A percentile compares a stretch with the other conserved stretches of the same genome.
Evolutionary conservation across 2,329 filamentous ascomycete genomes (phyloP).

Genomic region (Chaetomiaceae sp.): DNA sequence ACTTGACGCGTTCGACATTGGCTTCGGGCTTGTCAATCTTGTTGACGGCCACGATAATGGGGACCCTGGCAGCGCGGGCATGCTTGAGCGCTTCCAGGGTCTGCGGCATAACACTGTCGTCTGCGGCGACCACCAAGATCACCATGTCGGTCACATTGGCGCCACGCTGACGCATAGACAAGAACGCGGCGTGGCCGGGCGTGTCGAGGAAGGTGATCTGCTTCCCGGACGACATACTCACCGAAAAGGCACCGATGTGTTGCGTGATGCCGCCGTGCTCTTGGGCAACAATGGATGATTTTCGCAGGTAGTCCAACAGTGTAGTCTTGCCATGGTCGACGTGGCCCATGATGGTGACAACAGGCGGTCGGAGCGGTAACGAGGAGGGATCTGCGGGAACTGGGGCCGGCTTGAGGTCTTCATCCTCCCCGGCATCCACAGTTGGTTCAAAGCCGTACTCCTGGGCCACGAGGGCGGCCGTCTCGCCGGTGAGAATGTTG

Average conservation of each 20-base stretch:
- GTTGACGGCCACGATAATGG: conserved; percentile 96
- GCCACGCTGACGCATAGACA: conserved; percentile 92
- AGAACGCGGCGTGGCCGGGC: conserved; percentile 90
- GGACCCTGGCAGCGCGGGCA: conserved; percentile 78
- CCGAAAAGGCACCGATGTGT: conserved; percentile 96
- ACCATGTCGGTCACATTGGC: conserved; percentile 97
- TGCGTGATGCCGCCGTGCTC: conserved; percentile 98
- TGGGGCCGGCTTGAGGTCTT: conserved; percentile 70
- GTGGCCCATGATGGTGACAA: conserved; percentile 99
- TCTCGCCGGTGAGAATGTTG: conserved; percentile 85
- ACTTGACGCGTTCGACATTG: conserved; percentile 77
- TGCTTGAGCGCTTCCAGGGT: conserved; percentile 96
- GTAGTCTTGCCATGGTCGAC: conserved; percentile 99
- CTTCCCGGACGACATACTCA: conserved; percentile 79
- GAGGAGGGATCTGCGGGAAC: conserved; percentile 61
- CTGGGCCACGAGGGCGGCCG: conserved; percentile 80
- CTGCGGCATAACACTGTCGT: conserved; percentile 96
- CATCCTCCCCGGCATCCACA: conserved; percentile 59
- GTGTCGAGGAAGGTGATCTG: conserved; percentile 96
- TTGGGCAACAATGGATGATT: conserved; percentile 83
- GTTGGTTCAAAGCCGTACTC: conserved; percentile 91
- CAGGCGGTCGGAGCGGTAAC: conserved; percentile 75
- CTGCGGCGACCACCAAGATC: conserved; percentile 89
- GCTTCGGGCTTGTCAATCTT: conserved; percentile 89
- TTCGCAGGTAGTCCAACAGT: conserved; percentile 85